Conservation (phyloP, 192 early-diverging fungal species). For the Gonapodya prolifera region DNA sequence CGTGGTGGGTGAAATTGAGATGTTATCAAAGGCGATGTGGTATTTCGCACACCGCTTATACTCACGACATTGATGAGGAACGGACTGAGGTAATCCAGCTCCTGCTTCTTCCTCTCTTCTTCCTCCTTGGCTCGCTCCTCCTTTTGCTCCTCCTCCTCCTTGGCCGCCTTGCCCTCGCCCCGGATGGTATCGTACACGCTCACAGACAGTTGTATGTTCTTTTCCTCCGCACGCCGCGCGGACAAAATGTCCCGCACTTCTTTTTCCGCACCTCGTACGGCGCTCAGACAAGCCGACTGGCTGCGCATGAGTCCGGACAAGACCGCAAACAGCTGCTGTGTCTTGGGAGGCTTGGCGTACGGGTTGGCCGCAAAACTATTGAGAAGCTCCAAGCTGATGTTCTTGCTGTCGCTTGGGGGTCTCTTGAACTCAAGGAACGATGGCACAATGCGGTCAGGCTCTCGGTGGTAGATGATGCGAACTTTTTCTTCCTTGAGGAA, state of each 20-base stretch:
- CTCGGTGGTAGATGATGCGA: constrained; percentile 35
- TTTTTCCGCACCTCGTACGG: constrained; percentile 30
- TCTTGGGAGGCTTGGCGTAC: constrained; percentile 32
- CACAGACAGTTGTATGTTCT: constrained; percentile 28
- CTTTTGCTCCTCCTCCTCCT: constrained; percentile 27
- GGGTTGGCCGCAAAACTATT: constrained; percentile 30
- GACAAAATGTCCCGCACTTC: constrained; percentile 36
- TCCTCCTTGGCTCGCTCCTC: constrained; percentile 38
- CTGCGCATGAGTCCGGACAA: constrained; percentile 24
- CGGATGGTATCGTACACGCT: constrained; percentile 44
- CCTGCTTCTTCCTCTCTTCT: constrained; percentile 30
- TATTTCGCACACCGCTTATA: not conserved
- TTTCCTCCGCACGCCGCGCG: constrained; percentile 28
- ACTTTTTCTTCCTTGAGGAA: constrained; percentile 38
- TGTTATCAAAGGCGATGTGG: not conserved
- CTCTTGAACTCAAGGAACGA: constrained; percentile 38
- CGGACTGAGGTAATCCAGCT: constrained; percentile 43
- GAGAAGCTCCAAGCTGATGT: constrained; percentile 22
- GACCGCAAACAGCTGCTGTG: constrained; percentile 37
- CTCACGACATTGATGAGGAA: constrained; percentile 44
- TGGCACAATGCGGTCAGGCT: constrained; percentile 30
- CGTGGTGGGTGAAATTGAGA: not conserved
- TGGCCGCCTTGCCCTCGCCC: constrained; percentile 28
- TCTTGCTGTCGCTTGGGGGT: constrained; percentile 39
- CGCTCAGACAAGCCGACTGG: constrained; percentile 30